Percentiles rank a stretch among this genome's conserved stretches.
Evolutionary conservation across 805 yeast genomes (phyloP).

Genomic region (Sungouiella blattae): DNA sequence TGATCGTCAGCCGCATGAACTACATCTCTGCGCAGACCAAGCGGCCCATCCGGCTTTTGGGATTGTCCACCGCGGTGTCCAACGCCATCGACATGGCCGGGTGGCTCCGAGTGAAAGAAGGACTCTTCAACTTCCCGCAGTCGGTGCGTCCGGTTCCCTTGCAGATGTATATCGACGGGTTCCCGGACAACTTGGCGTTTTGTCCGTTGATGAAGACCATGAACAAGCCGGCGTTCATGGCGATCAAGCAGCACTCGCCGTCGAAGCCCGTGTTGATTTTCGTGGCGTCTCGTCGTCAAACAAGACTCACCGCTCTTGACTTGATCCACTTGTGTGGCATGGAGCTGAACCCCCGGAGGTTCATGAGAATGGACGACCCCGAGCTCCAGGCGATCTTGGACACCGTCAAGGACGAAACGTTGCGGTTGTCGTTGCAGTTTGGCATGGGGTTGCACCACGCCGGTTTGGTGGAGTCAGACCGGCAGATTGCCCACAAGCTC

Average conservation of each 20-base stretch:
- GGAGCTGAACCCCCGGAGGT: constrained; percentile 73
- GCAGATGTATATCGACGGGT: constrained; percentile 84
- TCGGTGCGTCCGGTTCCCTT: constrained; percentile 84
- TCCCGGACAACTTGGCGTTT: constrained; percentile 76
- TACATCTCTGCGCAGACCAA: constrained; percentile 60
- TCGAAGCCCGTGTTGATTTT: constrained; percentile 78
- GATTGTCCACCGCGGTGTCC: constrained; percentile 83
- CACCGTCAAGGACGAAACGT: constrained; percentile 77
- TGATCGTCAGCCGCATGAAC: constrained; percentile 87
- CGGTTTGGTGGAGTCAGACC: constrained; percentile 70
- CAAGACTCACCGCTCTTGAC: constrained; percentile 75
- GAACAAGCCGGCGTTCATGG: constrained; percentile 90
- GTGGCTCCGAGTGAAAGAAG: constrained; percentile 74
- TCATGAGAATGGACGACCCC: constrained; percentile 59
- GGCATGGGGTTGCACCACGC: constrained; percentile 85
- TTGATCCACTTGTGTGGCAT: constrained; percentile 74
- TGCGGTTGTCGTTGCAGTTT: constrained; percentile 61
- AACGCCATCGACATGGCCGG: constrained; percentile 84
- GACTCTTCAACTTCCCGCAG: constrained; percentile 75
- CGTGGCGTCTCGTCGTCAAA: constrained; percentile 81
- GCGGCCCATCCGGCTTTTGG: constrained; percentile 61
- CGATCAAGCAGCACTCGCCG: constrained; percentile 89
- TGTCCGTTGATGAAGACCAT: constrained; percentile 82
- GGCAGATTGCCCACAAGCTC: constrained; percentile 65
- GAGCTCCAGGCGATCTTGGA: constrained; percentile 52